These are phyloP conservation scores for Aspergillus flavus DNA, from an alignment of 2,329 filamentous ascomycete genomes.

Conservation along the genomic window DNA sequence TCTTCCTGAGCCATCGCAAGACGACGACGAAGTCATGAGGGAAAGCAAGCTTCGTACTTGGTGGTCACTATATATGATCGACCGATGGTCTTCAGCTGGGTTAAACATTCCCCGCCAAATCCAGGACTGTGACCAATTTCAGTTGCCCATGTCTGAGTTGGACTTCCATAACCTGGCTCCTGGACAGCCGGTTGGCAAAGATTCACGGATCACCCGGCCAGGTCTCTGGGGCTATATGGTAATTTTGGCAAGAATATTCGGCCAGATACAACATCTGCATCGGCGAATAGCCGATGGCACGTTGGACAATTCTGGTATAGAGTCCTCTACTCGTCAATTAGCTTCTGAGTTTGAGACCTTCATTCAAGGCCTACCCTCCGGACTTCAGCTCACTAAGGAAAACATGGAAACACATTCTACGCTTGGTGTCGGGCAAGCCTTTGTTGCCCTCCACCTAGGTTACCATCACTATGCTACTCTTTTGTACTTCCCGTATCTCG, in stretches of 20 bases:
- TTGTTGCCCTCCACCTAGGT: conserved; percentile 42
- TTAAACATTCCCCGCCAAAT: conserved; percentile 35
- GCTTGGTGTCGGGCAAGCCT: conserved; percentile 32
- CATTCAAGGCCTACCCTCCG: background rate
- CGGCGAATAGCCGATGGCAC: conserved; percentile 22
- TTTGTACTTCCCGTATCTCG: conserved; percentile 44
- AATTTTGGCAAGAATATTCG: conserved; percentile 35
- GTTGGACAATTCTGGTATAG: background rate
- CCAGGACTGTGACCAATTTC: conserved; percentile 12
- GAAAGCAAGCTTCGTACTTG: conserved; percentile 33
- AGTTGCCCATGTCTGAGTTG: conserved; percentile 33
- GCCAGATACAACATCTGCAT: conserved; percentile 39
- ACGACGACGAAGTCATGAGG: conserved; percentile 18
- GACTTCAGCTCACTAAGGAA: background rate
- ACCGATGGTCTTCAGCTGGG: conserved; percentile 35
- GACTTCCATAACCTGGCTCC: conserved; percentile 23
- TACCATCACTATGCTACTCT: conserved; percentile 43
- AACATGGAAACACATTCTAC: conserved; percentile 21
- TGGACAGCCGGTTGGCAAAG: background rate
- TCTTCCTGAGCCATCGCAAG: background rate
- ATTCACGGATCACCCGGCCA: background rate
- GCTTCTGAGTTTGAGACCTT: background rate
- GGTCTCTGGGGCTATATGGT: conserved; percentile 43
- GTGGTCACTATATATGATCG: conserved; percentile 38
- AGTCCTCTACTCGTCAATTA: background rate